Percentiles rank a stretch among this genome's conserved stretches.
phyloP scores from a whole-genome alignment of 2,329 filamentous ascomycete species.

The Aspergillus quadricinctus region DNA sequence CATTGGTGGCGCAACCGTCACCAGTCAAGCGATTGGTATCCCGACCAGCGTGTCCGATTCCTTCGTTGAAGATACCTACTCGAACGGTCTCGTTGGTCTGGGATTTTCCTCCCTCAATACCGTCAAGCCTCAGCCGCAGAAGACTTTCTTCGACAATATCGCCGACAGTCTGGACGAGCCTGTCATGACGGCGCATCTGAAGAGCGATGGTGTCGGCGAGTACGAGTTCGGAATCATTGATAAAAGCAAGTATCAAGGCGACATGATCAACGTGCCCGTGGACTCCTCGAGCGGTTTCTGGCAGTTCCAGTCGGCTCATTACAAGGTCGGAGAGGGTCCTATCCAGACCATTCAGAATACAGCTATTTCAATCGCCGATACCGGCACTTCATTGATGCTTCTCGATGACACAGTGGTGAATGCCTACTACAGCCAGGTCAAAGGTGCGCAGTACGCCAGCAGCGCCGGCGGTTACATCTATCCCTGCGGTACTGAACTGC shows the following conservation, averaged over 20 bases:
- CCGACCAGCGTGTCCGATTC: constrained; percentile 55
- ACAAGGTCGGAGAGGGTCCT: constrained; percentile 48
- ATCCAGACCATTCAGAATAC: constrained; percentile 30
- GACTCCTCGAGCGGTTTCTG: constrained; percentile 64
- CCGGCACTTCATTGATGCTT: constrained; percentile 64
- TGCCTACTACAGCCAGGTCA: constrained; percentile 57
- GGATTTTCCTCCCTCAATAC: constrained; percentile 64
- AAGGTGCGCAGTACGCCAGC: constrained; percentile 45
- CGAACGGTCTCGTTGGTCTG: constrained; percentile 66
- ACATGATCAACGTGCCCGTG: constrained; percentile 59
- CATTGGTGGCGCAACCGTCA: constrained; percentile 61
- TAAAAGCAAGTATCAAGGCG: constrained; percentile 56
- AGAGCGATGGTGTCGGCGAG: constrained; percentile 55
- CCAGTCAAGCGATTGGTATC: constrained; percentile 63
- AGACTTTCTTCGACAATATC: constrained; percentile 72
- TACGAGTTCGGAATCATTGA: constrained; percentile 75
- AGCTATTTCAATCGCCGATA: constrained; percentile 58
- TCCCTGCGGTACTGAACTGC: constrained; percentile 52
- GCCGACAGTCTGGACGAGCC: constrained; percentile 57
- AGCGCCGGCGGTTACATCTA: constrained; percentile 51
- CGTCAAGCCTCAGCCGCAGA: constrained; percentile 57
- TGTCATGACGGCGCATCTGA: constrained; percentile 67
- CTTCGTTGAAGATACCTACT: constrained; percentile 57
- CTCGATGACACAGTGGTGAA: constrained; percentile 53
- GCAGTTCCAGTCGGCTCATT: constrained; percentile 58